phyloP scores from a whole-genome alignment of 2,329 filamentous ascomycete genomes.

The Endoconidiophora laricicola region DNA sequence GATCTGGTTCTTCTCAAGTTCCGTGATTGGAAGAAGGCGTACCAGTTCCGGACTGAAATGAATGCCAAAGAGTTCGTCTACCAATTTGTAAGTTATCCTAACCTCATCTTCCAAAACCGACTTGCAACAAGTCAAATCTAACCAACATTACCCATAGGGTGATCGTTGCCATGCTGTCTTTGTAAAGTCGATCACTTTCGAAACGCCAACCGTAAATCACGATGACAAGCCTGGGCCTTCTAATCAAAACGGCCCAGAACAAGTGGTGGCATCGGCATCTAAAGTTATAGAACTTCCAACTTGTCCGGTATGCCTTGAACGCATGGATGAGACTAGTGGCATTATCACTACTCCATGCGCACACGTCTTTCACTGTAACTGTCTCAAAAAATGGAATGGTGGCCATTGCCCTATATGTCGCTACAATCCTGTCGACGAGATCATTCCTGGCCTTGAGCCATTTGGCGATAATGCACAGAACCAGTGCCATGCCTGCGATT shows the following conservation, averaged over 20 bases:
- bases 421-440: conserved; percentile 49
- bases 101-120: not conserved
- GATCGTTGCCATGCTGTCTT: conserved; percentile 93
- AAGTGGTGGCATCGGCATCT: conserved; percentile 54
- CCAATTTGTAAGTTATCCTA: conserved; percentile 50
- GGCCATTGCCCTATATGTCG: conserved; percentile 88
- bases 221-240: conserved; percentile 16
- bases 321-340: conserved; percentile 95
- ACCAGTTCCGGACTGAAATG: conserved; percentile 68
- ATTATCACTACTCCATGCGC: conserved; percentile 92
- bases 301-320: conserved; percentile 87
- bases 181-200: conserved; percentile 79
- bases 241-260: conserved; percentile 32
- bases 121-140: not conserved
- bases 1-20: conserved; percentile 97
- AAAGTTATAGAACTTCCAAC: conserved; percentile 83
- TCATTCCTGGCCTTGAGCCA: conserved; percentile 22
- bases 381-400: conserved; percentile 89
- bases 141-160: conserved; percentile 32
- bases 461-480: conserved; percentile 46
- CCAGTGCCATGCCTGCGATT: conserved; percentile 68
- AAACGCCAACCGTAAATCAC: conserved; percentile 34
- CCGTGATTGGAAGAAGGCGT: conserved; percentile 54
- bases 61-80: conserved; percentile 88
- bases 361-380: conserved; percentile 94